These are phyloP conservation scores for Penicillium sp. DNA, from an alignment of 2,329 filamentous ascomycete species.

Conservation along the genomic window DNA sequence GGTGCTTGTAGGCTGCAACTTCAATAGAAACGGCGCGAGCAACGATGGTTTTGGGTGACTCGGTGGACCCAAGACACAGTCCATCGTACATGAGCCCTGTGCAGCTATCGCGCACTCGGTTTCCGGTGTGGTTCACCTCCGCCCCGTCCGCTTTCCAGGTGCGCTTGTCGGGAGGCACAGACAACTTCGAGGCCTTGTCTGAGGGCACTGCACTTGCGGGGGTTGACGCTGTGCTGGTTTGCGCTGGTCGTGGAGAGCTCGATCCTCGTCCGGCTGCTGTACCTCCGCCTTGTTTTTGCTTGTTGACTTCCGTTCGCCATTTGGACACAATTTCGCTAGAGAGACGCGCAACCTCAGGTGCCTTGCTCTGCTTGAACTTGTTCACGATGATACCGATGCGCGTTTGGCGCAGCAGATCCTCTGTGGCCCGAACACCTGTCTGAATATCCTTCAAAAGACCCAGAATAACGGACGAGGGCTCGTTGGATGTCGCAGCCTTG, in stretches of 20 bases:
- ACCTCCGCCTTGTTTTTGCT: slow-evolving; percentile 47
- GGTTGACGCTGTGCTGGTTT: slow-evolving; percentile 55
- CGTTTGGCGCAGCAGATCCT: slow-evolving; percentile 88
- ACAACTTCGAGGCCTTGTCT: slow-evolving; percentile 54
- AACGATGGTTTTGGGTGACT: slow-evolving; percentile 66
- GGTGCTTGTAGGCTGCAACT: slow-evolving; percentile 68
- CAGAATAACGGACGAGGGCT: slow-evolving; percentile 71
- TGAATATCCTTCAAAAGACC: slow-evolving; percentile 76
- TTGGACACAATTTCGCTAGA: slow-evolving; percentile 83
- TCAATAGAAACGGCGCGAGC: slow-evolving; percentile 70
- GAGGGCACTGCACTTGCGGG: slow-evolving; percentile 50
- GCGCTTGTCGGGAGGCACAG: slow-evolving; percentile 70
- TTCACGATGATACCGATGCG: slow-evolving; percentile 88
- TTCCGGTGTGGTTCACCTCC: slow-evolving; percentile 73
- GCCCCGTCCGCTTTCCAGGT: slow-evolving; percentile 80
- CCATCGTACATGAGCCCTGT: slow-evolving; percentile 94
- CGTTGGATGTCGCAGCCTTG: slow-evolving; percentile 75
- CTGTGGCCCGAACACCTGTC: slow-evolving; percentile 77
- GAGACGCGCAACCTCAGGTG: slow-evolving; percentile 68
- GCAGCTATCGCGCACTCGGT: slow-evolving; percentile 75
- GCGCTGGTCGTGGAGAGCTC: slow-evolving; percentile 47
- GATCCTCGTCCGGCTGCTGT: slow-evolving; percentile 41
- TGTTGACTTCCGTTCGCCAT: slow-evolving; percentile 50
- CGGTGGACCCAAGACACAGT: slow-evolving; percentile 68
- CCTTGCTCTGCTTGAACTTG: slow-evolving; percentile 79